A percentile compares a stretch with the other conserved stretches of the same genome.
phyloP scores from a whole-genome alignment of 2,329 filamentous ascomycete species.

The Albophoma yamanashiensis region DNA sequence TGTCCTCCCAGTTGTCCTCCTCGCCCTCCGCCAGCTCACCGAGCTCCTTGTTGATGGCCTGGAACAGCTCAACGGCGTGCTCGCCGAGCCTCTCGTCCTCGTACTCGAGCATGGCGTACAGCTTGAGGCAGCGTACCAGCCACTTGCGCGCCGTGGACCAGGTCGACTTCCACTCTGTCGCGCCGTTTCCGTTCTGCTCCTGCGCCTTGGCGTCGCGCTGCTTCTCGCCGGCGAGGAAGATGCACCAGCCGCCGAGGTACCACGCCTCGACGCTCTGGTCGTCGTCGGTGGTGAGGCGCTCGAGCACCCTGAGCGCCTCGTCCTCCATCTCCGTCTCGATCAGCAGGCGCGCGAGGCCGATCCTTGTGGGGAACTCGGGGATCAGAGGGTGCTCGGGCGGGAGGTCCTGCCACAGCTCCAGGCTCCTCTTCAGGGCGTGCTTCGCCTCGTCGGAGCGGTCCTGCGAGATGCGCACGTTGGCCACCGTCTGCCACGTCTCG shows the following conservation, averaged over 20 bases:
- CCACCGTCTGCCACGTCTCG: conserved; percentile 91
- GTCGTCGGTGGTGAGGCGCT: conserved; percentile 76
- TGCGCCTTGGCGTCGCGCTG: conserved; percentile 28
- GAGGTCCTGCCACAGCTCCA: conserved; percentile 74
- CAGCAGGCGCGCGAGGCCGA: conserved; percentile 73
- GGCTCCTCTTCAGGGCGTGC: conserved; percentile 65
- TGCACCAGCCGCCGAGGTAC: conserved; percentile 93
- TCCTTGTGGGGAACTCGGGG: conserved; percentile 77
- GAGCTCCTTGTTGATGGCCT: conserved; percentile 51
- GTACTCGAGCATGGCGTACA: conserved; percentile 74
- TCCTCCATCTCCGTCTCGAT: conserved; percentile 85
- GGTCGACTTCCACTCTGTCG: conserved; percentile 46
- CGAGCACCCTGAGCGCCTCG: conserved; percentile 75
- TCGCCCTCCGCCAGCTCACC: conserved; percentile 47
- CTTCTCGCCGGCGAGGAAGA: conserved; percentile 69
- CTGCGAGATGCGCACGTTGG: conserved; percentile 89
- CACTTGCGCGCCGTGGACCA: conserved; percentile 72
- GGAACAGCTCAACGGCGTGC: conserved; percentile 63
- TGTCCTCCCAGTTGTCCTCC: conserved; percentile 38
- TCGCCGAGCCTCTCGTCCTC: conserved; percentile 71
- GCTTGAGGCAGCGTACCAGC: conserved; percentile 68
- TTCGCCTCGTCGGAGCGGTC: conserved; percentile 66
- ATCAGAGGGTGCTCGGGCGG: conserved; percentile 60
- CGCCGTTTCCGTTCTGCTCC: conserved; percentile 18
- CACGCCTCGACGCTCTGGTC: conserved; percentile 91